phyloP scores from a whole-genome alignment of 495 filamentous ascomycete species.

The Filosporella fistucella region DNA sequence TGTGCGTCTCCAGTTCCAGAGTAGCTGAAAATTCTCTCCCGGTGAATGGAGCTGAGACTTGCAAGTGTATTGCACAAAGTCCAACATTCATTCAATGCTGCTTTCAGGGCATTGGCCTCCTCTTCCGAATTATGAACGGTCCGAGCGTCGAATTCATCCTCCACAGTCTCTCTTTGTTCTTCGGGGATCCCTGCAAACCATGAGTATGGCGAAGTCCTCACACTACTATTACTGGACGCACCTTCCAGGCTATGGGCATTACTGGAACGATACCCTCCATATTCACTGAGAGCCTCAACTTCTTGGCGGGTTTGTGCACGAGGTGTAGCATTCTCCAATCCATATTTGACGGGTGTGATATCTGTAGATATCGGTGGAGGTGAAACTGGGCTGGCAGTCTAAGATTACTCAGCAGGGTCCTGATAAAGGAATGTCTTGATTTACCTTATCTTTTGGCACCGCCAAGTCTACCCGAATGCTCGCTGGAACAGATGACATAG shows the following conservation, averaged over 20 bases:
- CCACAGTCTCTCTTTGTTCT: constrained; percentile 22
- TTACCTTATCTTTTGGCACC: constrained; percentile 33
- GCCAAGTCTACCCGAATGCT: constrained; percentile 23
- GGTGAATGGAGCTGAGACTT: constrained; percentile 77
- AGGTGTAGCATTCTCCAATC: constrained; percentile 69
- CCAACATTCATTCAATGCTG: constrained; percentile 87
- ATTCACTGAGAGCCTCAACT: constrained; percentile 48
- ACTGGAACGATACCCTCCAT: constrained; percentile 35
- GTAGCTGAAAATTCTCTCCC: constrained; percentile 68
- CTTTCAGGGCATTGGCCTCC: constrained; percentile 68
- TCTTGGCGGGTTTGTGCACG: constrained; percentile 75
- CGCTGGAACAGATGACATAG: constrained; percentile 14
- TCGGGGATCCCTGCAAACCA: constrained; percentile 43
- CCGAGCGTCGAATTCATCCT: constrained; percentile 37
- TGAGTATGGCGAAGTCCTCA: constrained; percentile 13
- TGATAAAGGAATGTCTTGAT: too few relatives aligned
- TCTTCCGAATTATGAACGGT: constrained; percentile 42
- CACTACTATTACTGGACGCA: constrained; percentile 30
- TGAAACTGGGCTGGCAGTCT: constrained; percentile 44
- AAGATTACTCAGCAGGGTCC: too few relatives aligned
- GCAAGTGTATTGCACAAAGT: constrained; percentile 89
- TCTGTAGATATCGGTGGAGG: constrained; percentile 68
- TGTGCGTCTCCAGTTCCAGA: constrained; percentile 67
- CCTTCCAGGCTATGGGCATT: constrained; percentile 68
- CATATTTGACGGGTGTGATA: constrained; percentile 57